Percentiles rank a stretch among this genome's conserved stretches.
Evolutionary conservation across 2,329 filamentous ascomycete species (phyloP).

Genomic region (Hymenoscyphus occultus): DNA sequence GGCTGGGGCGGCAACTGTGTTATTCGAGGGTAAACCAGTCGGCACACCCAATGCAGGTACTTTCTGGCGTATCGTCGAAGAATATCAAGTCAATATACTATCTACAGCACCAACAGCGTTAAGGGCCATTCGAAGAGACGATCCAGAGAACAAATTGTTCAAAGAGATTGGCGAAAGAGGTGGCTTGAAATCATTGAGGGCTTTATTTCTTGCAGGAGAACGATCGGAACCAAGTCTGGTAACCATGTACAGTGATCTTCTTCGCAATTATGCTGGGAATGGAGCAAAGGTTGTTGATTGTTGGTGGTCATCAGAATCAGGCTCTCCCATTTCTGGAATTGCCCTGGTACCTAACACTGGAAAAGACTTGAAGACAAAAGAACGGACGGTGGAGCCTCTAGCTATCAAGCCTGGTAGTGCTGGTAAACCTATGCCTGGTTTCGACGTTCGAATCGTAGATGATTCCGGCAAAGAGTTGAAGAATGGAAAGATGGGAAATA

Average conservation of each 20-base stretch:
- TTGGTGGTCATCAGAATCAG: slow-evolving; percentile 72
- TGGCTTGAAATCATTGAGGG: slow-evolving; percentile 69
- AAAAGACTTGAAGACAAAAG: slow-evolving; percentile 45
- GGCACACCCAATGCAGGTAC: slow-evolving; percentile 84
- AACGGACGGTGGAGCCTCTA: slow-evolving; percentile 46
- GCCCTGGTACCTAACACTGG: slow-evolving; percentile 62
- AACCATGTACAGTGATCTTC: slow-evolving; percentile 72
- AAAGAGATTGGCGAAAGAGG: slow-evolving; percentile 60
- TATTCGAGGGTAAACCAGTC: slow-evolving; percentile 93
- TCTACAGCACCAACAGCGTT: slow-evolving; percentile 88
- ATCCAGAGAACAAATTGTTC: slow-evolving; percentile 70
- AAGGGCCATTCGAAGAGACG: slow-evolving; percentile 81
- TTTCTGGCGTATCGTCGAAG: slow-evolving; percentile 83
- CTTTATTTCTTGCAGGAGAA: slow-evolving; percentile 84
- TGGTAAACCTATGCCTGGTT: slow-evolving; percentile 87
- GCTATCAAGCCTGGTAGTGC: slow-evolving; percentile 79
- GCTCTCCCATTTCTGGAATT: slow-evolving; percentile 65
- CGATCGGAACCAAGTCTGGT: slow-evolving; percentile 85
- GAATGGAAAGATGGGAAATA: slow-evolving; percentile 82
- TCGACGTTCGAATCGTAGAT: slow-evolving; percentile 81
- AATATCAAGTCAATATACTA: slow-evolving; percentile 79
- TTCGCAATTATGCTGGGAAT: slow-evolving; percentile 62
- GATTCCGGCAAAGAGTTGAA: slow-evolving; percentile 71
- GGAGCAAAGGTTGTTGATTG: slow-evolving; percentile 66
- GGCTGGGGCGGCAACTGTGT: slow-evolving; percentile 77